Evolutionary conservation across 2,329 filamentous ascomycete genomes (phyloP), one percentile per base, ranked within the genome.

Genomic region (Phaeosphaeria sp.): DNA sequence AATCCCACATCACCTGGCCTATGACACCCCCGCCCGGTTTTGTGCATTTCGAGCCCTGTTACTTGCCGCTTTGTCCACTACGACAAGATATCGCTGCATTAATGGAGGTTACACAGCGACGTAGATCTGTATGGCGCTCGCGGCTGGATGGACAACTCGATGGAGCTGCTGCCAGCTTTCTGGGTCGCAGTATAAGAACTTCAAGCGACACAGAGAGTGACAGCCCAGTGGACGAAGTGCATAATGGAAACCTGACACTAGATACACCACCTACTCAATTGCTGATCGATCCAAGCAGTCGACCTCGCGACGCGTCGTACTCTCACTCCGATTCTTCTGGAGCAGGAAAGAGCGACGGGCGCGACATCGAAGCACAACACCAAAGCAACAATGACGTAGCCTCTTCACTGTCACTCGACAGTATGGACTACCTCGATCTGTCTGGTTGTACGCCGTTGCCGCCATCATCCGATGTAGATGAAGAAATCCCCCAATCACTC

Each of bases 1-100:
- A 67, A 39, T 30, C 56, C 7, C 63, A 67, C 25, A 33, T 62
- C 41, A 66, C 65, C 4, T 72, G 66, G 68, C 67, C 65, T 0
- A 64, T 72, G 20, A 17, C 52, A 5, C 48, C 55, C 4, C 69
- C 67, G 10, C 61, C 59, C 2, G 56, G 59, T 6, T 70, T 52
- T 44, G 58, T 60, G 18, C 69, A 71, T 53, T 55, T 36, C 27
- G 21, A 56, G 33, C 50, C 51, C 7, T 72, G 69, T 46, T 25
- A 52, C 7, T 46, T 70, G 3, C 54, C 56, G 23, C 52, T 69
- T 5, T 72, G 66, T 47, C 67, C 70, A 11, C 23, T 72, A n/a
- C 48, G 61, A 18, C 25, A 58, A 10, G 66, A 65, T 21, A 20
- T 68, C 9, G 50, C 52, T 21, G 50, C 56, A 22, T 21, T 54